Evolutionary conservation across 169 alveolate genomes (phyloP), one percentile per base, ranked within the genome.

Genomic region (Plasmodium chabaudi): DNA sequence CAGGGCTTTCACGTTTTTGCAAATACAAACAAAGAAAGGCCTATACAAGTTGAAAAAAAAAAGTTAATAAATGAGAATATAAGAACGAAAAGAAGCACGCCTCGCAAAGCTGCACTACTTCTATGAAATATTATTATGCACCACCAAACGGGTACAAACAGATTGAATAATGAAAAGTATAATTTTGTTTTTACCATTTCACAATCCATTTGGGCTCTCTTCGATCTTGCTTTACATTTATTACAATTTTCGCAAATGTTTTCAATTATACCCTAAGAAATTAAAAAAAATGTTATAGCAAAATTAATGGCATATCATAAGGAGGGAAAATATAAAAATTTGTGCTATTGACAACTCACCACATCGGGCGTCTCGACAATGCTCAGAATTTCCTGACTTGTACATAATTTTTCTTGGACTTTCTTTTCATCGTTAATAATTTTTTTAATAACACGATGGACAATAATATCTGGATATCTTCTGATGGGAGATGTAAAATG

Each of bases 401-500:
- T 68, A 53, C 39, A 53, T n/a, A 82, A 12, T 7, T 82, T 70
- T 34, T 47, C 46, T 1, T n/a, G 17, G 0, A 82, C 25, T 47
- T 82, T 67, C 9, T 82, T 10, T 34, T 82, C 90, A 13, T 86
- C 88, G 57, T 92, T 95, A 63, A 96, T 70, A 17, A 95, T 93
- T 59, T 95, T 96, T 84, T 95, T 94, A 9, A 95, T 92, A 21
- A 84, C 92, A 46, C 97, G 95, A 74, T 96, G 98, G 19, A 96
- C 98, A 23, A 96, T 69, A 17, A 96, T 87, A 87, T 96, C 98
- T 4, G 98, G 97, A 86, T 94, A 95, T 75, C 98, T 82, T 55
- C 98, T 82, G 42, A 96, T 96, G 1, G 98, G 98, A 10, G 97
- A 95, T 25, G 97, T 96, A 84, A 96, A 96, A 74, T 95, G 98